Percentiles rank a stretch among this genome's conserved stretches.
phyloP scores from a whole-genome alignment of 1,284 basidiomycete genomes.

The Phellinidium pouzarii region DNA sequence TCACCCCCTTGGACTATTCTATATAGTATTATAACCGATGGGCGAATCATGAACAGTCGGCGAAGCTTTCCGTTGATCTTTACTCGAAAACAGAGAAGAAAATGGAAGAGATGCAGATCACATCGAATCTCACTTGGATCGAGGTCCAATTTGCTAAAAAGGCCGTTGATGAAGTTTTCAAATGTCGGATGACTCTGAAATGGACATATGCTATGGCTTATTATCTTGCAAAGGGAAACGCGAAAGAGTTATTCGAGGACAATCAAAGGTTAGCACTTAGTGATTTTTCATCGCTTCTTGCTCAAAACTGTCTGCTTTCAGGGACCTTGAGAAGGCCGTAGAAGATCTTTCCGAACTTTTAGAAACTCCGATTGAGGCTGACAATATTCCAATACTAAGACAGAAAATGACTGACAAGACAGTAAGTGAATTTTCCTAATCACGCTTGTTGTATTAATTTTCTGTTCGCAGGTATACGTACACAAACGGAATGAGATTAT shows the following conservation, averaged over 20 bases:
- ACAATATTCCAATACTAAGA: constrained; percentile 74
- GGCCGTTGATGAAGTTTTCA: constrained; percentile 86
- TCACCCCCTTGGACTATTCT: constrained; percentile 5
- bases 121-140: constrained; percentile 91
- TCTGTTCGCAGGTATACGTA: constrained; percentile 71
- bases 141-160: constrained; percentile 99
- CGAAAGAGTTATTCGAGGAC: constrained; percentile 96
- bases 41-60: constrained; percentile 98
- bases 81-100: constrained; percentile 97
- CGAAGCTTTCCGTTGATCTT: constrained; percentile 88
- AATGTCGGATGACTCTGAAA: constrained; percentile 93
- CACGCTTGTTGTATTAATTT: neutral
- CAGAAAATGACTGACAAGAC: constrained; percentile 95
- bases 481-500: constrained; percentile 94
- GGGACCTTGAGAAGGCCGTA: constrained; percentile 91
- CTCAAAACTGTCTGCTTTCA: constrained; percentile 26
- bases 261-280: constrained; percentile 70
- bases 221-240: constrained; percentile 82
- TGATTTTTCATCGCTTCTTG: neutral
- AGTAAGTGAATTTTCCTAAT: constrained; percentile 36
- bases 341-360: constrained; percentile 91
- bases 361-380: constrained; percentile 84
- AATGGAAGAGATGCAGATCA: constrained; percentile 99
- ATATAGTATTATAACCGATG: constrained; percentile 94
- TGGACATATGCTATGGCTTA: constrained; percentile 99